These are phyloP conservation scores for Termitomyces sp. DNA, from an alignment of 768 basidiomycete species.

Conservation along the genomic window DNA sequence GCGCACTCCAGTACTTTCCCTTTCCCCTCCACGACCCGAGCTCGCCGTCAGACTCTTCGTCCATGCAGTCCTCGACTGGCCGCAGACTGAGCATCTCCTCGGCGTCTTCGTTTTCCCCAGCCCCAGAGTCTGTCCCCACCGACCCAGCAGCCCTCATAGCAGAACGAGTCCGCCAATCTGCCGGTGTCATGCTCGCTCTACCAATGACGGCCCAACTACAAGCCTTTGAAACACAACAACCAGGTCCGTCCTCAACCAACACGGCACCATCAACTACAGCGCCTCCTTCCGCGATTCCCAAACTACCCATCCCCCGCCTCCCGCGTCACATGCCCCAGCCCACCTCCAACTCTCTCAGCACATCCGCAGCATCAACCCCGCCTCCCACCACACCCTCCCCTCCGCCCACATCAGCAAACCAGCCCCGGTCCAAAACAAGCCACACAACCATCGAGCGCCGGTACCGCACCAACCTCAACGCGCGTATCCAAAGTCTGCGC, in stretches of 20 bases:
- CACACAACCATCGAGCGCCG: constrained; percentile 88
- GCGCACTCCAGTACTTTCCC: constrained; percentile 45
- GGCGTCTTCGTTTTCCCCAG: constrained; percentile 47
- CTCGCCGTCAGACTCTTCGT: constrained; percentile 24
- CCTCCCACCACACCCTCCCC: constrained; percentile 32
- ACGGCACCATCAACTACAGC: too few relatives aligned
- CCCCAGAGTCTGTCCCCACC: constrained; percentile 30
- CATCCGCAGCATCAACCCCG: constrained; percentile 36
- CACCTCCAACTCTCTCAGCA: constrained; percentile 17
- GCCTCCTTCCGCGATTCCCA: constrained; percentile 19
- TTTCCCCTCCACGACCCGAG: constrained; percentile 22
- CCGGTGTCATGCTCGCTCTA: constrained; percentile 52
- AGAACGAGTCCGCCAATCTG: constrained; percentile 42
- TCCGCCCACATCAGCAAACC: constrained; percentile 11
- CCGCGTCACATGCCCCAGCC: constrained; percentile 21
- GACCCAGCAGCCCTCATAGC: constrained; percentile 30
- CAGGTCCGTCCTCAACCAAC: too few relatives aligned
- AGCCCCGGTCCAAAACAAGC: constrained; percentile 62
- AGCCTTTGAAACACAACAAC: constrained; percentile 17
- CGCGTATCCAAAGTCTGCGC: constrained; percentile 75
- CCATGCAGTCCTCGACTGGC: constrained; percentile 20
- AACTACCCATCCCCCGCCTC: constrained; percentile 34
- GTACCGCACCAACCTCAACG: constrained; percentile 85
- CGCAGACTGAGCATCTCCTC: constrained; percentile 51
- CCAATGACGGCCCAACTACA: constrained; percentile 33